Evolutionary conservation across 306 rosid species (phyloP), one percentile per base, ranked within the genome.

Genomic region (Arachis hypogaea): DNA sequence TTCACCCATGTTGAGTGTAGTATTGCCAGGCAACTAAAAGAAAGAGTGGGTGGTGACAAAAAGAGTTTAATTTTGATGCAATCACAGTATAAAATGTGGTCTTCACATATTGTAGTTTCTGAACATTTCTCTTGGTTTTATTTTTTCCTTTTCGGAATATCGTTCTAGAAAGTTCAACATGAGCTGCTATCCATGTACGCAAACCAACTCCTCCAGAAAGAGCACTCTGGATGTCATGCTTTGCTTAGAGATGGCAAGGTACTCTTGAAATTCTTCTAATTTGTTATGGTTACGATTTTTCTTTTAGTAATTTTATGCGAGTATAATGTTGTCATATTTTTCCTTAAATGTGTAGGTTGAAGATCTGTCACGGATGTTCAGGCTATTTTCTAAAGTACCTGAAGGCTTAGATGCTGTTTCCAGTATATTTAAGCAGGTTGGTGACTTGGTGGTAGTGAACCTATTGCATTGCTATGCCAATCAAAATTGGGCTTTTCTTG

Each of bases 291-390:
- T 63, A 50, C 66, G 43, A 59, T 6, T 50, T 71, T 45, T 52
- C n/a, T 11, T 49, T 66, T 36, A 5, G 6, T 7, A 6, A 1
- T 43, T 68, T 54, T 12, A 43, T 63, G 45, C 59, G 38, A 22
- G 44, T 77, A 38, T 22, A 42, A 36, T 45, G 58, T 72, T 22
- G 22, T 22, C 14, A 55, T 6, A 3, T 47, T 70, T 72, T 71
- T 46, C 45, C 55, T 68, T 52, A 56, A 68, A 63, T 78, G 58
- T 64, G 42, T 60, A 93, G 98, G 92, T 86, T 69, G 94, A 84
- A 38, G 98, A 93, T 86, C 80, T 93, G 80, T 89, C 98, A 76
- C 86, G 96, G 79, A 93, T 93, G 98, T 93, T 93, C 86, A 88
- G 98, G 88, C 97, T 93, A 69, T 93, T 89, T 74, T 91, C 97